These are phyloP conservation scores for Cytospora paraplurivora DNA, from an alignment of 2,329 filamentous ascomycete species.

Conservation along the genomic window DNA sequence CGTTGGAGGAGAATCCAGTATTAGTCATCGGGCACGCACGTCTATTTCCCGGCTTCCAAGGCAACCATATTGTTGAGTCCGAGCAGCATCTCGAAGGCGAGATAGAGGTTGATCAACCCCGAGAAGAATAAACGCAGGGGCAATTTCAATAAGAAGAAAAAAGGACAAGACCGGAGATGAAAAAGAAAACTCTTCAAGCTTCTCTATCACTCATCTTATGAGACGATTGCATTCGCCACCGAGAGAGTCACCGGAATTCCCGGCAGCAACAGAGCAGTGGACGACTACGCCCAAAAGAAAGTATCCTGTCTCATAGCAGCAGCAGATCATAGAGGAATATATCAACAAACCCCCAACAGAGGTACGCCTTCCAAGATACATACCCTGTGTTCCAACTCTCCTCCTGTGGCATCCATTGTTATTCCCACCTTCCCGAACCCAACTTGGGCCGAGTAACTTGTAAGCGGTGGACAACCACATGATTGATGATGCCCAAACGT, in stretches of 20 bases:
- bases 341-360: background rate
- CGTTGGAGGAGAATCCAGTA: background rate
- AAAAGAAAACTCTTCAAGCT: slow-evolving; percentile 11
- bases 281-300: slow-evolving; percentile 16
- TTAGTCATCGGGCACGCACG: background rate
- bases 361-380: slow-evolving; percentile 21
- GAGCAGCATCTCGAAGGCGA: background rate
- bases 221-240: slow-evolving; percentile 26
- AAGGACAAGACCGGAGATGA: slow-evolving; percentile 13
- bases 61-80: background rate
- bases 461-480: slow-evolving; percentile 1
- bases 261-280: background rate
- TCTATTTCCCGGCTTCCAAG: background rate
- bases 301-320: slow-evolving; percentile 26
- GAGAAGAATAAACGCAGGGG: background rate
- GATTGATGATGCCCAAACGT: slow-evolving; percentile 13
- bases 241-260: slow-evolving; percentile 24
- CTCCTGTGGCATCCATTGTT: slow-evolving; percentile 1
- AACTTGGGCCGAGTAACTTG: slow-evolving; percentile 16
- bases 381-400: background rate
- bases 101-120: background rate
- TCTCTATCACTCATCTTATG: slow-evolving; percentile 22
- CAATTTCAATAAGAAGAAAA: background rate
- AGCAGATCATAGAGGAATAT: slow-evolving; percentile 5
- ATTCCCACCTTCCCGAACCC: slow-evolving; percentile 11